Conservation (phyloP, 257 asterid genomes). For the Rehmannia glutinosa region DNA sequence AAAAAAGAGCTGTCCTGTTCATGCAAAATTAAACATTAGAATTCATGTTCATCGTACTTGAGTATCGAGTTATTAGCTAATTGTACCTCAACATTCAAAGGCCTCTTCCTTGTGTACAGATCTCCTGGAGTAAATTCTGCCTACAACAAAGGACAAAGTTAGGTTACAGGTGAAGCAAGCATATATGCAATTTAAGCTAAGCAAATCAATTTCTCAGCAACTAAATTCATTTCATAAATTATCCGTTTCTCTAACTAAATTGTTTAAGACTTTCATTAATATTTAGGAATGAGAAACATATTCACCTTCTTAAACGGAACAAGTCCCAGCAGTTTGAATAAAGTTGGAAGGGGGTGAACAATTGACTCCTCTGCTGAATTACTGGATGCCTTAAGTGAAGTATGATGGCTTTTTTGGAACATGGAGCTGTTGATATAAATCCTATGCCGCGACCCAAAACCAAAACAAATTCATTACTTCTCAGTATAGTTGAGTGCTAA, state of each 20-base stretch:
- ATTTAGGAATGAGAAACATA: neutral
- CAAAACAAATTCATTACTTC: constrained; percentile 10
- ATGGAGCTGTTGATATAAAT: constrained; percentile 74
- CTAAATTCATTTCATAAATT: constrained; percentile 8
- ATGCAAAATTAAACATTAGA: constrained; percentile 21
- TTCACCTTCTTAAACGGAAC: constrained; percentile 79
- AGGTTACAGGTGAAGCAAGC: constrained; percentile 12
- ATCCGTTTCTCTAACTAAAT: neutral
- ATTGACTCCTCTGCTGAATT: constrained; percentile 63
- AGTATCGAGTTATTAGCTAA: constrained; percentile 8
- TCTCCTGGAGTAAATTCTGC: constrained; percentile 88
- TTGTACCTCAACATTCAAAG: constrained; percentile 60
- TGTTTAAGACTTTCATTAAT: neutral
- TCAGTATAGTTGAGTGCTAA: neutral
- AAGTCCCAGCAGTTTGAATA: constrained; percentile 77
- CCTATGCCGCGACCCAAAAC: constrained; percentile 40
- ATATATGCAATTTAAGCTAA: neutral
- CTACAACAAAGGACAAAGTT: constrained; percentile 34
- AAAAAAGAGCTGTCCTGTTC: constrained; percentile 53
- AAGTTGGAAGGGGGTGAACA: constrained; percentile 82
- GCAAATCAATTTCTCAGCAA: neutral
- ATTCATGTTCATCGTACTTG: constrained; percentile 16
- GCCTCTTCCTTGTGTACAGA: constrained; percentile 79
- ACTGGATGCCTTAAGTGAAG: constrained; percentile 63
- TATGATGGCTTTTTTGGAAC: constrained; percentile 60